Evolutionary conservation across 2,329 filamentous ascomycete genomes (phyloP), one percentile per base, ranked within the genome.

Genomic region (Eurotiales sp.): DNA sequence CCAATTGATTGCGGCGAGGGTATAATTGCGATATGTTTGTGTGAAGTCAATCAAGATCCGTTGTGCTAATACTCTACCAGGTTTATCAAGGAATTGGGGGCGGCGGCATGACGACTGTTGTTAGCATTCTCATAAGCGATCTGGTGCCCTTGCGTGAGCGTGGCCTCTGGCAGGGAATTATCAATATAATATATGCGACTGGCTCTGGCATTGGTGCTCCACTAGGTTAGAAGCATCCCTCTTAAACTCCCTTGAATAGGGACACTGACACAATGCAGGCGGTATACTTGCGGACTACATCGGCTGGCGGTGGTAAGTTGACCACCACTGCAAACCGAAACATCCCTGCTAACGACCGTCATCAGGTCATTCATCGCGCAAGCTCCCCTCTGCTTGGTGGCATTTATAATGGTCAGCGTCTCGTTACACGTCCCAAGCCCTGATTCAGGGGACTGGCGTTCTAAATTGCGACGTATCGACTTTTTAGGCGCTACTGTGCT

Each of bases 161-260:
- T 50, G 87, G 87, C 2, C 75, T 85, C 8, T 91, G 85, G 83
- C 87, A 90, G 65, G 87, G 86, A 6, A 74, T 84, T 54, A 75
- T 89, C 61, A 91, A 90, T 64, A 79, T 90, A 55, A 77, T 90
- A 44, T 90, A 80, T 60, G 85, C 85, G 0, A 69, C 76, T 15
- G 88, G 87, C n/a, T 79, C 85, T 3, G 81, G 82, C 4, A 75
- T 78, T 4, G 88, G 88, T 2, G 87, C 84, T 4, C 86, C 87
- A 0, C 58, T 92, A 0, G 88, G 82, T 54, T 23, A 19, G n/a
- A n/a, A n/a, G n/a, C n/a, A 25, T 21, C 8, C 7, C 14, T 34
- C 17, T 4, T 4, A 10, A 7, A 8, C 8, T 19, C 14, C 15
- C 6, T 27, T 19, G 27, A n/a, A n/a, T 3, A n/a, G n/a, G 22